Base-by-base conservation (phyloP, 2,329 filamentous ascomycete genomes). In the Cytospora chrysosperma region DNA sequence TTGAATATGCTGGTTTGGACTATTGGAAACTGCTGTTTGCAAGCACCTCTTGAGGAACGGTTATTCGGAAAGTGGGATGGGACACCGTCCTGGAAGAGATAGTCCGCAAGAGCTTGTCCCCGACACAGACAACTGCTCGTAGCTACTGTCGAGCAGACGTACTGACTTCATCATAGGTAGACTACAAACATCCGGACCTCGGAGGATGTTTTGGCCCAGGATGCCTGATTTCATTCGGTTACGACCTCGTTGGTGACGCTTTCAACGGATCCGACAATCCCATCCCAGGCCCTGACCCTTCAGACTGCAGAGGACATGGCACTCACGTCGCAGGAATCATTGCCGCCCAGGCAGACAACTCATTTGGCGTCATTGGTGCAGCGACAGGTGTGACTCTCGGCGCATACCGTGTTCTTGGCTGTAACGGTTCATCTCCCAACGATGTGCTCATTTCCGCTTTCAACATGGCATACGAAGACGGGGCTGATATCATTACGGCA, bases 311-410 rank as follows among this genome's bases (percentile, higher is more conserved):
- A 2, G 85, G 85, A 2, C 86, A 89, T 72, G 86, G 86, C 32
- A 86, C 83, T 0, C 85, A 87, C 71, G 83, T 87, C 27, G 79
- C 85, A 1, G 87, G 87, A 34, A 88, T 85, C 65, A 81, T 89
- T 52, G 86, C 84, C 2, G 86, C 85, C 1, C 82, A 86, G 70
- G 71, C 74, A 53, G 78, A 86, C 66, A 79, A 86, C 69, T 72
- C 76, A 0, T 79, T 79, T 43, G 81, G 81, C n/a, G 83, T 86
- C 68, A 82, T 81, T 19, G 86, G 86, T 19, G 83, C 80, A 12
- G 85, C 84, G 0, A 81, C 83, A 0, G 82, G 79, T 49, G 85
- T 84, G 1, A 82, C 75, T 1, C 75, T 88, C 1, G 83, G 83
- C 52, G 78, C 80, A 53, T 88, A 83, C 75, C 79, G 81, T 53